Conservation (phyloP, 208 protist species). For the Borovskyia barvae region DNA sequence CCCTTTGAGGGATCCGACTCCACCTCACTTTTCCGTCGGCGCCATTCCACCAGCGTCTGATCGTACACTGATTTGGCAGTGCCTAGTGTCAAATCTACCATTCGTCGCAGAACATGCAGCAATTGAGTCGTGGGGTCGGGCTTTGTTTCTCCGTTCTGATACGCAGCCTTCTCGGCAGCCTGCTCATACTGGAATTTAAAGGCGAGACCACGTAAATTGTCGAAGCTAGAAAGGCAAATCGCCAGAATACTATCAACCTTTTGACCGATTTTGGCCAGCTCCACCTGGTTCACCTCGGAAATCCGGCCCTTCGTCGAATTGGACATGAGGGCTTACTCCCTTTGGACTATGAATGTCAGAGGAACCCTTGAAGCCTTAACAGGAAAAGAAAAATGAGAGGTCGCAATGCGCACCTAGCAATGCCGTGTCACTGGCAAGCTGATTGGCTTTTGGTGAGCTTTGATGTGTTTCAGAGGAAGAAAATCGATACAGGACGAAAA, state of each 20-base stretch:
- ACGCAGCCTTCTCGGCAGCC: slow-evolving; percentile 70
- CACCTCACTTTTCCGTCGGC: slow-evolving; percentile 21
- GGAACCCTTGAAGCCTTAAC: background rate
- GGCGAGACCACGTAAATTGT: slow-evolving; percentile 46
- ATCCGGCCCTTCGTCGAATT: slow-evolving; percentile 13
- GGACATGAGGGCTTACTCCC: slow-evolving; percentile 4
- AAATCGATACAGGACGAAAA: too few relatives aligned
- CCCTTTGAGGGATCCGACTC: slow-evolving; percentile 8
- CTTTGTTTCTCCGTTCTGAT: slow-evolving; percentile 36
- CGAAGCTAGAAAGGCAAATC: slow-evolving; percentile 54
- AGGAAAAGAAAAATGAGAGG: too few relatives aligned
- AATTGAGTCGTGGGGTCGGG: slow-evolving; percentile 62
- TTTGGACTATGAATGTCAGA: background rate
- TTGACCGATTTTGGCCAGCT: slow-evolving; percentile 47
- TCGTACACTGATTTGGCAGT: slow-evolving; percentile 43
- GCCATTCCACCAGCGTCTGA: slow-evolving; percentile 27
- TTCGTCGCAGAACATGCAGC: slow-evolving; percentile 52
- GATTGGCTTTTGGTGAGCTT: too few relatives aligned
- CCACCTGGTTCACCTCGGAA: slow-evolving; percentile 34
- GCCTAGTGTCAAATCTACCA: slow-evolving; percentile 62
- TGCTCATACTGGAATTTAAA: slow-evolving; percentile 86
- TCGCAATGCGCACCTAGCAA: too few relatives aligned
- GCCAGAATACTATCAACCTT: slow-evolving; percentile 64
- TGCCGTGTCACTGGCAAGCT: too few relatives aligned
- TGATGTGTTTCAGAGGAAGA: too few relatives aligned